A percentile compares a stretch with the other conserved stretches of the same genome.
These are phyloP conservation scores for Cryphonectria carpinicola DNA, from an alignment of 2,329 filamentous ascomycete genomes.

Conservation along the genomic window DNA sequence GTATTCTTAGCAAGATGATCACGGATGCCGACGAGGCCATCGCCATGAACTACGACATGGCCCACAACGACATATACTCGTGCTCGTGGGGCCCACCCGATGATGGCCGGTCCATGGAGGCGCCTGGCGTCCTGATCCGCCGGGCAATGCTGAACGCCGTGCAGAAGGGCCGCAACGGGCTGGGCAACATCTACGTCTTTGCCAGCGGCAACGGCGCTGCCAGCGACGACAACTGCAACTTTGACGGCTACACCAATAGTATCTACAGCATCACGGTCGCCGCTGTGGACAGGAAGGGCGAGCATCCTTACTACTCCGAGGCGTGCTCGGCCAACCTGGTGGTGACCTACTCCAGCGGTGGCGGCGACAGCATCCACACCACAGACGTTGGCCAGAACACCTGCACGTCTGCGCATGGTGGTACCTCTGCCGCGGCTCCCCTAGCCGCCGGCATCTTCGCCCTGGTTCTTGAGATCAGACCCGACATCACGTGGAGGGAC, in stretches of 20 bases:
- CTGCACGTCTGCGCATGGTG: conserved; percentile 84
- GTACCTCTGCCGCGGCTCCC: conserved; percentile 93
- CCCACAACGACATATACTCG: conserved; percentile 95
- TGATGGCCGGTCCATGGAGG: conserved; percentile 92
- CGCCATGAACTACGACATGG: conserved; percentile 88
- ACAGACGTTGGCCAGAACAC: conserved; percentile 86
- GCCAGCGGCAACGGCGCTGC: conserved; percentile 92
- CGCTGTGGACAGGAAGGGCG: conserved; percentile 82
- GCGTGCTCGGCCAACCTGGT: conserved; percentile 94
- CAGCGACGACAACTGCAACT: conserved; percentile 95
- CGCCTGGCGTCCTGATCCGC: conserved; percentile 84
- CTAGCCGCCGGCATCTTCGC: conserved; percentile 92
- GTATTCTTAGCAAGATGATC: conserved; percentile 89
- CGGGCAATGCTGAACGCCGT: conserved; percentile 90
- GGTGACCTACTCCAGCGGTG: conserved; percentile 94
- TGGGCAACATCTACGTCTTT: conserved; percentile 94
- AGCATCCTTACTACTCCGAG: conserved; percentile 96
- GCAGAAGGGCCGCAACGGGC: conserved; percentile 81
- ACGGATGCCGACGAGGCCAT: conserved; percentile 90
- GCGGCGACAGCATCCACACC: conserved; percentile 88
- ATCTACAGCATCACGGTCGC: conserved; percentile 99
- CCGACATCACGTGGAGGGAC: conserved; percentile 90
- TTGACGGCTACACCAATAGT: conserved; percentile 98
- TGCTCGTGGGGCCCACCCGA: conserved; percentile 98
- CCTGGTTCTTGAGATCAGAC: conserved; percentile 80